These are phyloP conservation scores for Tricholoma sp. DNA, from an alignment of 768 basidiomycete species.

Conservation along the genomic window DNA sequence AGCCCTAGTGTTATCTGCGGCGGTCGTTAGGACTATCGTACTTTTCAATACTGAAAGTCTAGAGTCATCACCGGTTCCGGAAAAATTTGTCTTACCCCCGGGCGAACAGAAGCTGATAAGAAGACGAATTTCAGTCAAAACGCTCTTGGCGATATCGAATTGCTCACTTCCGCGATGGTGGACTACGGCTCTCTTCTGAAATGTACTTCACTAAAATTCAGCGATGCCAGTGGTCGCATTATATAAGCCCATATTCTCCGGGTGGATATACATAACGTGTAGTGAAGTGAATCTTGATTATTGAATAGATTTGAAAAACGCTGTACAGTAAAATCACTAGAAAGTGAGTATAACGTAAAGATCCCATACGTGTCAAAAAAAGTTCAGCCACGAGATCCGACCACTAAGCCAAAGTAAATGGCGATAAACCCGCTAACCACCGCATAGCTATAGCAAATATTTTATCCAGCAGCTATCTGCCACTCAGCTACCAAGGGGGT, in stretches of 20 bases:
- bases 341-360: neutral
- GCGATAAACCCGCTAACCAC: neutral
- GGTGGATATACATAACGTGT: neutral
- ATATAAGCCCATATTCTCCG: too few species aligned
- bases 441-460: neutral
- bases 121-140: neutral
- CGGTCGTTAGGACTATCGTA: too few species aligned
- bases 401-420: neutral
- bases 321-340: constrained; percentile 1
- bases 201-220: too few species aligned
- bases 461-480: neutral
- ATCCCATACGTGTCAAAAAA: neutral
- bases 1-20: too few species aligned
- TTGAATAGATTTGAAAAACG: neutral
- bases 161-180: neutral
- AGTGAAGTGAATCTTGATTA: neutral
- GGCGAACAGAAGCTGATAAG: too few species aligned
- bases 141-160: neutral
- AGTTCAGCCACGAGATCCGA: neutral
- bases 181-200: neutral
- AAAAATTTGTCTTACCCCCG: too few species aligned
- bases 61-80: too few species aligned
- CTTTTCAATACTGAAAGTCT: too few species aligned
- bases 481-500: neutral
- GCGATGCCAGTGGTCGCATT: too few species aligned